Conservation (phyloP, 23 red algal species). For the Gracilaria caudata region DNA sequence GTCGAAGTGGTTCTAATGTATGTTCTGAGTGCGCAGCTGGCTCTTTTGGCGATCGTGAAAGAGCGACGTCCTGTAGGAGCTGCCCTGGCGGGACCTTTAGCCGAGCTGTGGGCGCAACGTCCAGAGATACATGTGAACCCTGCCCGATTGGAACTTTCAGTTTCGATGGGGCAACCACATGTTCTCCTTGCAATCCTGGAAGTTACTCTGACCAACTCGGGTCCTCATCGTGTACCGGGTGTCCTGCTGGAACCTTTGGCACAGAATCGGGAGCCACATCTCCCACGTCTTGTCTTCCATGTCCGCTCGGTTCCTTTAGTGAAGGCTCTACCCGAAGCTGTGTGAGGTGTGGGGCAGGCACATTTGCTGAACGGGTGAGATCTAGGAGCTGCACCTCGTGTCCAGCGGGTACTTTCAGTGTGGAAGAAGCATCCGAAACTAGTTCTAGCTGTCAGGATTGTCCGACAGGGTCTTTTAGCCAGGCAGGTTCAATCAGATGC, state of each 20-base stretch:
- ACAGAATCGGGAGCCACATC: background rate
- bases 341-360: slow-evolving; percentile 17
- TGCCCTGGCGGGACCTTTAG: slow-evolving; percentile 49
- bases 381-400: slow-evolving; percentile 28
- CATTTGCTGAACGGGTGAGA: slow-evolving; percentile 11
- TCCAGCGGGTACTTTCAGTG: slow-evolving; percentile 30
- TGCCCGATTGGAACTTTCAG: slow-evolving; percentile 37
- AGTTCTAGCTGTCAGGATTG: slow-evolving; percentile 17
- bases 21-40: slow-evolving; percentile 24
- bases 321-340: slow-evolving; percentile 1
- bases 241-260: slow-evolving; percentile 47
- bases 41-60: background rate
- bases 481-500: slow-evolving; percentile 8
- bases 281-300: background rate
- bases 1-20: slow-evolving; percentile 11
- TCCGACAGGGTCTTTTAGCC: slow-evolving; percentile 12
- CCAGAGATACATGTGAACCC: background rate
- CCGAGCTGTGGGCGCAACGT: background rate
- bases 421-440: background rate
- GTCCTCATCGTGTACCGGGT: slow-evolving; percentile 9
- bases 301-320: slow-evolving; percentile 31
- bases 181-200: slow-evolving; percentile 1
- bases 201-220: slow-evolving; percentile 36
- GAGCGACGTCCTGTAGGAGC: slow-evolving; percentile 4
- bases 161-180: slow-evolving; percentile 12